These are phyloP conservation scores for Anthracocystis setariae DNA, from an alignment of 1,284 basidiomycete species.

Conservation along the genomic window DNA sequence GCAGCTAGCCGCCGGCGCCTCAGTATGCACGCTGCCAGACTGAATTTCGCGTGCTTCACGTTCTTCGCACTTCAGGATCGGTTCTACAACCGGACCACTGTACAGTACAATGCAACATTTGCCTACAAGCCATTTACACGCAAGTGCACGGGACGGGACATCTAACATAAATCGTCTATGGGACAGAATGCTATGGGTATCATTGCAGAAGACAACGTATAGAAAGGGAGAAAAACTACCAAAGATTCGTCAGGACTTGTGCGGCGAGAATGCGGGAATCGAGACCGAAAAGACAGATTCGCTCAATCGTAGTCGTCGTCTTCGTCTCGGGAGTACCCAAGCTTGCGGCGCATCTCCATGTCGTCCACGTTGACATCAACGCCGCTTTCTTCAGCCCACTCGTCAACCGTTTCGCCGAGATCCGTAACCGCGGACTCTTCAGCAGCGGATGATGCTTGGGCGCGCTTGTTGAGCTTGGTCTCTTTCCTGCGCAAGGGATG, in stretches of 20 bases:
- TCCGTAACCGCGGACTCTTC: conserved; percentile 39
- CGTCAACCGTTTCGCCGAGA: conserved; percentile 40
- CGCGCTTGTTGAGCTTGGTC: conserved; percentile 32
- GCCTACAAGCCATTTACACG: too few relatives aligned
- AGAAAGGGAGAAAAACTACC: too few relatives aligned
- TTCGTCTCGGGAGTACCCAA: conserved; percentile 33
- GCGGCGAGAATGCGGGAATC: too few relatives aligned
- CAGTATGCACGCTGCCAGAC: too few relatives aligned
- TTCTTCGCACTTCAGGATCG: too few relatives aligned
- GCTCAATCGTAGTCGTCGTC: conserved; percentile 29
- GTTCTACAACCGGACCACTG: too few relatives aligned
- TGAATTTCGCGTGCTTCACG: background rate
- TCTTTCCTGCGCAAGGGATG: conserved; percentile 41
- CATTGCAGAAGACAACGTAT: conserved; percentile 1
- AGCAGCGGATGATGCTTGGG: conserved; percentile 18
- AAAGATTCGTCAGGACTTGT: too few relatives aligned
- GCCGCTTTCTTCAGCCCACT: conserved; percentile 28
- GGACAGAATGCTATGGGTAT: conserved; percentile 7
- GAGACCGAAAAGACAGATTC: background rate
- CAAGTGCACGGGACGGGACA: too few relatives aligned
- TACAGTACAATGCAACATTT: too few relatives aligned
- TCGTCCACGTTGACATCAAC: conserved; percentile 12
- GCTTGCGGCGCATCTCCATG: conserved; percentile 43
- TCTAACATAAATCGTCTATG: too few relatives aligned
- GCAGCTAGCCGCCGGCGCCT: too few relatives aligned